Base-by-base conservation (phyloP, 805 yeast genomes). In the Huiozyma sinensis region DNA sequence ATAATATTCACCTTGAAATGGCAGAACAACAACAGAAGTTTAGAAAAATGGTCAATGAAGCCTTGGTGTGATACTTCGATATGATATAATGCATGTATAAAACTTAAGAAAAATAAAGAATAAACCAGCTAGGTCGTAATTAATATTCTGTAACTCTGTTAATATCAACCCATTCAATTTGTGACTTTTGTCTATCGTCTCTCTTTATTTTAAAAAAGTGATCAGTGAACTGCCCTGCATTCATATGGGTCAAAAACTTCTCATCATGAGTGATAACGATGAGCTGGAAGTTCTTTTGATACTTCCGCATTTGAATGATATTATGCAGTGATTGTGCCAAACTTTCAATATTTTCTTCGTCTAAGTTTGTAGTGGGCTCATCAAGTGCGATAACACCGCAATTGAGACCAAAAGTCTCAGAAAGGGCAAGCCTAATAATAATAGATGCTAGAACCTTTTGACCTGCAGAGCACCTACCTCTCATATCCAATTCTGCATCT, bases 401-500 rank as follows among this genome's bases (percentile, higher is more conserved):
- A 57, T 84, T 86, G 1, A 80, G 73, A 6, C 98, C 97, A 68
- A 92, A 90, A 56, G 97, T 86, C 63, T 92, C 97, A 1, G 97
- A 92, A 40, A 92, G 68, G 0, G 97, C 96, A 44, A 92, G 66
- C 44, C 99, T 71, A 45, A 92, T 90, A 31, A 92, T 79, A 40
- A 92, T 89, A 35, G 94, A 82, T 0, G 97, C 96, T 39, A 92
- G 65, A 5, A 92, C 97, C 56, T 88, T 86, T 63, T 92, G 99
- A 0, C 99, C 99, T 0, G 98, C 97, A 1, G 96, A 86, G 61
- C 99, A 92, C 46, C 98, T 68, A 0, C 98, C 99, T 49, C 99
- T 75, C 99, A 92, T 92, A 58, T 92, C 99, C 40, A 92, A 67
- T 61, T 92, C 97, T 1, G 81, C 83, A 47, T 84, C 90, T 55